These are phyloP conservation scores for Linnemannia exigua DNA, from an alignment of 192 early-diverging fungal species.

Conservation along the genomic window DNA sequence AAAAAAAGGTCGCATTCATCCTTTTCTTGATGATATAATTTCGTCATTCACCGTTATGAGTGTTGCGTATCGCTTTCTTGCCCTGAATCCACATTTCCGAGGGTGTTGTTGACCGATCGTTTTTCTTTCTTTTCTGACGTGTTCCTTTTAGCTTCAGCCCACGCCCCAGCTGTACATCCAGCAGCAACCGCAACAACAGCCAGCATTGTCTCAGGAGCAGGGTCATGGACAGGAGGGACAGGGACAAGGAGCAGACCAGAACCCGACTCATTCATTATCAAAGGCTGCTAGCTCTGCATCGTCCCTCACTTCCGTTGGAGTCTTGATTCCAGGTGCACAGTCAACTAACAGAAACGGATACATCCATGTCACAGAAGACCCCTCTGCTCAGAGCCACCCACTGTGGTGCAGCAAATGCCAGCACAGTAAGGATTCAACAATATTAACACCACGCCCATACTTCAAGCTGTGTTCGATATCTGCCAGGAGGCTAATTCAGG, in stretches of 20 bases:
- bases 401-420: conserved; percentile 54
- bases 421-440: conserved; percentile 32
- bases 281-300: neutral
- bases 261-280: neutral
- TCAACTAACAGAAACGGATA: conserved; percentile 33
- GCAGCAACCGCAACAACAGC: neutral
- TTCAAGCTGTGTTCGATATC: neutral
- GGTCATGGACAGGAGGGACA: conserved; percentile 12
- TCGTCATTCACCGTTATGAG: neutral
- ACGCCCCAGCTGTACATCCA: neutral
- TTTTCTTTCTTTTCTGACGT: neutral
- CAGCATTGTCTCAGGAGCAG: no score
- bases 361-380: conserved; percentile 46
- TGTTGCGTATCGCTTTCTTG: neutral
- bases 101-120: neutral
- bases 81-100: neutral
- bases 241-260: conserved; percentile 8
- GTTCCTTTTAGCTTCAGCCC: neutral
- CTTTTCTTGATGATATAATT: conserved; percentile 21
- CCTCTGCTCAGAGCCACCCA: conserved; percentile 39
- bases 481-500: neutral
- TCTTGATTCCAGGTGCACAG: conserved; percentile 51
- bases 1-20: neutral
- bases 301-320: conserved; percentile 2
- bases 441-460: neutral